Evolutionary conservation across 1,284 basidiomycete genomes (phyloP).

Genomic region (Taiwanofungus camphoratus): DNA sequence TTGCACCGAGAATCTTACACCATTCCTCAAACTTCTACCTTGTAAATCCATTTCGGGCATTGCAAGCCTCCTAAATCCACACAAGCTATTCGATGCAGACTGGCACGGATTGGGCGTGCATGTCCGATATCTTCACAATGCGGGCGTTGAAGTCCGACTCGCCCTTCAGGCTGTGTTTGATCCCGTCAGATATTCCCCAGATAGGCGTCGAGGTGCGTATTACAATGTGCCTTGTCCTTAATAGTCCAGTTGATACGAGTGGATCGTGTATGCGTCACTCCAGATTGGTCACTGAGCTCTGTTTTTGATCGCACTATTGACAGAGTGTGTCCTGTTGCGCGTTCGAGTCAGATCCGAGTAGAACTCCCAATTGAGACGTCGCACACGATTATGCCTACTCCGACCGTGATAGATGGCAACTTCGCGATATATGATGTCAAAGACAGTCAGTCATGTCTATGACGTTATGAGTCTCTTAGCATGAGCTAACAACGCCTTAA

Average conservation of each 20-base stretch:
- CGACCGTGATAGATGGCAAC: constrained; percentile 28
- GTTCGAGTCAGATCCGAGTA: constrained; percentile 47
- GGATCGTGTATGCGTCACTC: background rate
- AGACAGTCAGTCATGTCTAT: constrained; percentile 32
- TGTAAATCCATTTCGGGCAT: constrained; percentile 91
- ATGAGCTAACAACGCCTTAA: constrained; percentile 8
- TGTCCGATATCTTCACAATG: constrained; percentile 50
- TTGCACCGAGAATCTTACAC: constrained; percentile 96
- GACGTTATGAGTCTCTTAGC: background rate
- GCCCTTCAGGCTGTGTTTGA: constrained; percentile 82
- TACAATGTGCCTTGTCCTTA: background rate
- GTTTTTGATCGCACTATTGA: constrained; percentile 69
- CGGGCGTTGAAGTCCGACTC: constrained; percentile 62
- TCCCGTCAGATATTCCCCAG: constrained; percentile 54
- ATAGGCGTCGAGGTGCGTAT: constrained; percentile 51
- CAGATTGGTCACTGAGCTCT: constrained; percentile 75
- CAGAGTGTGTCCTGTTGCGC: constrained; percentile 54
- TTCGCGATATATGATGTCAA: constrained; percentile 45
- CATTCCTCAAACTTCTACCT: constrained; percentile 91
- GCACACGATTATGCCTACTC: constrained; percentile 48
- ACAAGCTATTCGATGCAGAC: constrained; percentile 80
- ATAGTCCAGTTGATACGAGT: background rate
- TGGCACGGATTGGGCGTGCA: constrained; percentile 87
- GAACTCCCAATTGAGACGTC: constrained; percentile 35
- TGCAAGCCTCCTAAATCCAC: constrained; percentile 81